Percentiles rank a stretch among this genome's conserved stretches.
phyloP scores from a whole-genome alignment of 768 basidiomycete genomes.

The Boletus pseudopeckii region DNA sequence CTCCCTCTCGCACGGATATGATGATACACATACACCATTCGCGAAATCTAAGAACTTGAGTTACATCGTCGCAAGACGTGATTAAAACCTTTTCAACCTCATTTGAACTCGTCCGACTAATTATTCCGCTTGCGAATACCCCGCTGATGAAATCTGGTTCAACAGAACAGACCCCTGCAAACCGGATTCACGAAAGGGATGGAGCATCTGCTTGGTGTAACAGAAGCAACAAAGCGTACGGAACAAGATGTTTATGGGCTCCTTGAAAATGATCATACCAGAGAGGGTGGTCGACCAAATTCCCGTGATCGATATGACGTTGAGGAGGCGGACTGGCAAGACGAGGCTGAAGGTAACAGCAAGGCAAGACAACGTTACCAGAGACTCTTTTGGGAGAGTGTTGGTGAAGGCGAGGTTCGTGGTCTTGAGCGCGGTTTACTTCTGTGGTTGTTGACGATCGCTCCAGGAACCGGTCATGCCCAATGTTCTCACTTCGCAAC shows the following conservation, averaged over 20 bases:
- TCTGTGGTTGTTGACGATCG: not conserved
- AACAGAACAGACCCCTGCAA: constrained; percentile 64
- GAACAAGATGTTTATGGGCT: constrained; percentile 2
- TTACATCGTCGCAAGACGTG: constrained; percentile 58
- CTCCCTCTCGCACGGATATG: constrained; percentile 19
- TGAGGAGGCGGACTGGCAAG: constrained; percentile 59
- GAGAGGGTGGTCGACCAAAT: not conserved
- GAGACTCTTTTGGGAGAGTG: constrained; percentile 76
- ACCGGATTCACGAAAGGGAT: constrained; percentile 78
- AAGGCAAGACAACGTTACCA: constrained; percentile 62
- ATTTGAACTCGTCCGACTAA: constrained; percentile 45
- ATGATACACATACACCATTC: constrained; percentile 67
- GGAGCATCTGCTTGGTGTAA: constrained; percentile 74
- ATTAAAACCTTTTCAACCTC: constrained; percentile 69
- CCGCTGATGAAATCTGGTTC: not conserved
- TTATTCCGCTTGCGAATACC: constrained; percentile 1
- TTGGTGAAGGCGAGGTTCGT: constrained; percentile 64
- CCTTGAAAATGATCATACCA: constrained; percentile 6
- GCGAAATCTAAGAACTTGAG: constrained; percentile 59
- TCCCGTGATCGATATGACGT: constrained; percentile 41
- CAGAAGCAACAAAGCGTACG: constrained; percentile 18
- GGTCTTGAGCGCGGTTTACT: constrained; percentile 4
- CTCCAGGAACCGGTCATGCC: constrained; percentile 62
- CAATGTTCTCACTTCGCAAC: constrained; percentile 48
- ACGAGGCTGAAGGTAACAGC: constrained; percentile 53